Percentiles rank a stretch among this genome's conserved stretches.
Conservation (phyloP, 2,329 filamentous ascomycete species). For the Ceratocystis destructans region DNA sequence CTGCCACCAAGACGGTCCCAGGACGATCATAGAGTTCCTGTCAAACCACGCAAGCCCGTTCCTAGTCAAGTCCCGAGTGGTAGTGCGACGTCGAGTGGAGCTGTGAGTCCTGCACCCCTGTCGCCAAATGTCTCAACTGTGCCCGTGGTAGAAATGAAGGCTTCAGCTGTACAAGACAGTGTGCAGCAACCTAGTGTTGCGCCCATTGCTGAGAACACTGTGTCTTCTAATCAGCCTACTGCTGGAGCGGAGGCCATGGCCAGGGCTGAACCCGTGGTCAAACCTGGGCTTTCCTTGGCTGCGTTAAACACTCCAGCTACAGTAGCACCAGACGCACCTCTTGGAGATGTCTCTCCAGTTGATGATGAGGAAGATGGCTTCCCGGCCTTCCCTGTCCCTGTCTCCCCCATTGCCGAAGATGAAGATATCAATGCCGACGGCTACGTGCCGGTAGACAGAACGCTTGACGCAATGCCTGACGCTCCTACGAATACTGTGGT, state of each 20-base stretch:
- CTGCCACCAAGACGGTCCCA: conserved; percentile 12
- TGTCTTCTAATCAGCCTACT: neutral
- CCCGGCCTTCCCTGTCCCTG: neutral
- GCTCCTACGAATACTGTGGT: too few species aligned
- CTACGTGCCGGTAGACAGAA: neutral
- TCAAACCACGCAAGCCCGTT: conserved; percentile 10
- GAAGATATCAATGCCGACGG: neutral
- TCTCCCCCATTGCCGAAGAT: neutral
- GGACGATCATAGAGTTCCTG: conserved; percentile 13
- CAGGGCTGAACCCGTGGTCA: neutral
- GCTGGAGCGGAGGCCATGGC: neutral
- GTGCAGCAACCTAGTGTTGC: neutral
- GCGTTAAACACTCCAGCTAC: neutral
- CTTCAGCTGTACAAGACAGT: neutral
- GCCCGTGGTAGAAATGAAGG: neutral
- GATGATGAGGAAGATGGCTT: neutral
- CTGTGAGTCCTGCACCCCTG: conserved; percentile 3
- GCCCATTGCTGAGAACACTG: neutral
- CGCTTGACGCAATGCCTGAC: neutral
- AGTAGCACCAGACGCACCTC: neutral
- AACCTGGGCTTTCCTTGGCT: neutral
- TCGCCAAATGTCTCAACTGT: conserved; percentile 13
- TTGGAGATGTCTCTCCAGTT: neutral
- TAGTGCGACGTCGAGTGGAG: neutral
- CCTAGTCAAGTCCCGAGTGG: neutral